Percentiles rank a stretch among this genome's conserved stretches.
phyloP scores from a whole-genome alignment of 108 stramenopile genomes.

The Asterionellopsis glacialis region DNA sequence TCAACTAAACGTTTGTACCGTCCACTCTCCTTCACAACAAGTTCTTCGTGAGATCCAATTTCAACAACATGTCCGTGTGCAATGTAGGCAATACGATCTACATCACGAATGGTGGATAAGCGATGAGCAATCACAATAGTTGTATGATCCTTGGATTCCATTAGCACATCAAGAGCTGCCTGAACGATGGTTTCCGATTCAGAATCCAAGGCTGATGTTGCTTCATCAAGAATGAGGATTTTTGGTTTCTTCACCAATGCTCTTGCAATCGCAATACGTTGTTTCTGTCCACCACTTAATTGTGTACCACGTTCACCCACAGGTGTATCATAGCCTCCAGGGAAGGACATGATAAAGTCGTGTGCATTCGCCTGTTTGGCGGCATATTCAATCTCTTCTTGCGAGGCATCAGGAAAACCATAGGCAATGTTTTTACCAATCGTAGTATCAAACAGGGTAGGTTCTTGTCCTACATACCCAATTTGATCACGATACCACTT shows the following conservation, averaged over 20 bases:
- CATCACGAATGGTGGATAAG: slow-evolving; percentile 73
- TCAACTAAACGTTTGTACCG: slow-evolving; percentile 49
- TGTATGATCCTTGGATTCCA: slow-evolving; percentile 54
- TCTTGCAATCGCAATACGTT: slow-evolving; percentile 80
- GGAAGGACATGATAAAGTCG: slow-evolving; percentile 76
- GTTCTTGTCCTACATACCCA: slow-evolving; percentile 83
- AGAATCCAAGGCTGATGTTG: slow-evolving; percentile 78
- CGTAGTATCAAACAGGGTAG: slow-evolving; percentile 81
- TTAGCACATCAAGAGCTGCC: slow-evolving; percentile 76
- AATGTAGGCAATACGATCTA: slow-evolving; percentile 72
- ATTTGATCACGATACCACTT: slow-evolving; percentile 82
- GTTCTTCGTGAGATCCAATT: slow-evolving; percentile 44
- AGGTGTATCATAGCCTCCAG: slow-evolving; percentile 43
- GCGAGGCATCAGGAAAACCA: slow-evolving; percentile 51
- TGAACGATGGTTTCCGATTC: slow-evolving; percentile 82
- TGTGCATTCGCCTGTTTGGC: slow-evolving; percentile 86
- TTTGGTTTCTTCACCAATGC: slow-evolving; percentile 79
- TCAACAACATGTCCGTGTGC: slow-evolving; percentile 56
- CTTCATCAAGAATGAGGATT: slow-evolving; percentile 86
- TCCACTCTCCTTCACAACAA: slow-evolving; percentile 48
- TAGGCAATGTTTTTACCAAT: slow-evolving; percentile 89
- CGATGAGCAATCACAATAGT: slow-evolving; percentile 87
- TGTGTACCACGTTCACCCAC: slow-evolving; percentile 55
- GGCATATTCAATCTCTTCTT: slow-evolving; percentile 71
- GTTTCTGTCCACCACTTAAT: slow-evolving; percentile 80